phyloP scores from a whole-genome alignment of 208 protist species.

The Acanthamoeba lenticulata region DNA sequence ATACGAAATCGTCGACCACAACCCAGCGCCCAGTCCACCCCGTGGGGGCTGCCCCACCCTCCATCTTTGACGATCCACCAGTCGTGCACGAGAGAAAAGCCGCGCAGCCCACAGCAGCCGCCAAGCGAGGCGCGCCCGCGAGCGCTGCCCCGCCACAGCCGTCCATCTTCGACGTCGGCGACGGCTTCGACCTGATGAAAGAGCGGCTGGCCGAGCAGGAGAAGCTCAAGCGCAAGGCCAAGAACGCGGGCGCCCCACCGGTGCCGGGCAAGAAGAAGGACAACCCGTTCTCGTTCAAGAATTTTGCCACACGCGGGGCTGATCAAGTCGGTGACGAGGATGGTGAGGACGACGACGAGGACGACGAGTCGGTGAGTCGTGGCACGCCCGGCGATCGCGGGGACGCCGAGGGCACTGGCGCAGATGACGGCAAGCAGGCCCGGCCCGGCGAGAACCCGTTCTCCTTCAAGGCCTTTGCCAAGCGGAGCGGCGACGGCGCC shows the following conservation, averaged over 20 bases:
- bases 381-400: not conserved
- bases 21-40: not conserved
- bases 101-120: not conserved
- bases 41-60: not conserved
- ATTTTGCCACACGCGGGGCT: not conserved
- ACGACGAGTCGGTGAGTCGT: not conserved
- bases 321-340: conserved; percentile 31
- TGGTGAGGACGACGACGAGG: not conserved
- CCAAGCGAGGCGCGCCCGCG: not conserved
- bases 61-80: conserved; percentile 14
- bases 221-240: conserved; percentile 44
- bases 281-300: conserved; percentile 64
- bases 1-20: not conserved
- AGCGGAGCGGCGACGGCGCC: not conserved
- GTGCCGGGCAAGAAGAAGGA: not conserved
- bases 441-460: conserved; percentile 50
- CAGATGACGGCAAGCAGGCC: not conserved
- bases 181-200: conserved; percentile 37
- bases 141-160: not conserved
- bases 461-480: conserved; percentile 63
- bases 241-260: not conserved
- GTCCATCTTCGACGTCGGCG: not conserved
- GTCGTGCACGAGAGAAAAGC: not conserved
- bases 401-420: not conserved
- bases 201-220: conserved; percentile 33